Evolutionary conservation across 148 eudicot species (phyloP).

Genomic region (Arbutus unedo): DNA sequence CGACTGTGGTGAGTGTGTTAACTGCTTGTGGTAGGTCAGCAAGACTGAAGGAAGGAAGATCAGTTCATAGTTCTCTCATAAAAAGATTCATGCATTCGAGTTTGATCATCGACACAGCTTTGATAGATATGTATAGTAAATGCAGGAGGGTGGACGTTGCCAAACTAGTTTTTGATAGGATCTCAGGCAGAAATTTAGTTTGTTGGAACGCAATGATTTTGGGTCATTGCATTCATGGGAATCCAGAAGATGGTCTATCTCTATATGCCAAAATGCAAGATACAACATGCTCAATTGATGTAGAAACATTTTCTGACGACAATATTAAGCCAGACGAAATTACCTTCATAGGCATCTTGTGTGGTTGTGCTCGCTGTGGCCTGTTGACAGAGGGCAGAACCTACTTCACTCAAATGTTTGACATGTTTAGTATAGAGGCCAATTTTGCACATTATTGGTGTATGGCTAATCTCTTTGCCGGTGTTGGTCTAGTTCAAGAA

Average conservation of each 20-base stretch:
- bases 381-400: constrained; percentile 50
- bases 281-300: constrained; percentile 17
- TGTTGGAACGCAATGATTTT: constrained; percentile 84
- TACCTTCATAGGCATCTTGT: constrained; percentile 63
- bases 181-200: constrained; percentile 49
- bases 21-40: constrained; percentile 74
- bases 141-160: constrained; percentile 56
- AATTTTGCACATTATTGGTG: constrained; percentile 85
- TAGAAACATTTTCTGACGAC: neutral
- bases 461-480: constrained; percentile 68
- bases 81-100: constrained; percentile 28
- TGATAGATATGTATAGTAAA: constrained; percentile 77
- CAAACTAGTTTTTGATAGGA: constrained; percentile 49
- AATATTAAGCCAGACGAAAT: constrained; percentile 38
- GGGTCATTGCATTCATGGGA: constrained; percentile 70
- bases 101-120: constrained; percentile 49
- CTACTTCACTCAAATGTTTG: constrained; percentile 53
- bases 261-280: constrained; percentile 50
- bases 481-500: constrained; percentile 52
- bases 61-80: constrained; percentile 54
- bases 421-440: constrained; percentile 47
- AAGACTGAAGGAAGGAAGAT: constrained; percentile 64
- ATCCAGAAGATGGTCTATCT: constrained; percentile 57
- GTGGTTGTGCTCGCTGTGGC: constrained; percentile 69
- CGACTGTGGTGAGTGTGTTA: constrained; percentile 49